These are phyloP conservation scores for Coprinopsis marcescibilis DNA, from an alignment of 768 basidiomycete genomes.

Conservation along the genomic window DNA sequence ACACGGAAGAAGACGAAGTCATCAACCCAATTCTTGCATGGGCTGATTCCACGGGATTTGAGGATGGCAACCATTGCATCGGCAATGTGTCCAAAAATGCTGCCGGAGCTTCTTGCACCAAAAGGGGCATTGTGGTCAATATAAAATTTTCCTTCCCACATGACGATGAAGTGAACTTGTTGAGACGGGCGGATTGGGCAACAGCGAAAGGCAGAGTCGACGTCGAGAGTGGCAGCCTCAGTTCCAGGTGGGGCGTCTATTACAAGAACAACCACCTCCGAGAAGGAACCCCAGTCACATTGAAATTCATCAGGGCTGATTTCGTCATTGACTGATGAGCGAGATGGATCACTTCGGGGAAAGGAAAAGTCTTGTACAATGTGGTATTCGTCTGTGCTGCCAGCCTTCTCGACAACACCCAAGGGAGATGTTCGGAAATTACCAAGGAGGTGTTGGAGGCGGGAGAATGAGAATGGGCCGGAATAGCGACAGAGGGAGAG, in stretches of 20 bases:
- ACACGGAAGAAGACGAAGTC: conserved; percentile 20
- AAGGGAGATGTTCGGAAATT: conserved; percentile 36
- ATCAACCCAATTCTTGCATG: conserved; percentile 24
- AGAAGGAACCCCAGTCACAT: conserved; percentile 19
- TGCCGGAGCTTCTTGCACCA: conserved; percentile 22
- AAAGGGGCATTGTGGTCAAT: conserved; percentile 26
- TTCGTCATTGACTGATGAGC: conserved; percentile 24
- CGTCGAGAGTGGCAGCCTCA: neutral
- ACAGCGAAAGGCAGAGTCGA: neutral
- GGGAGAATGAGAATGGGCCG: conserved; percentile 16
- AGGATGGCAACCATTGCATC: conserved; percentile 25
- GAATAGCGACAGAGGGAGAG: conserved; percentile 10
- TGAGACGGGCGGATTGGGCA: conserved; percentile 14
- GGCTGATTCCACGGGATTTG: neutral
- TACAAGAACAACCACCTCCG: conserved; percentile 8
- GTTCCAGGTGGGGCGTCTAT: conserved; percentile 24
- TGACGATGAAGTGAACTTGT: conserved; percentile 19
- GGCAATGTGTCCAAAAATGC: conserved; percentile 26
- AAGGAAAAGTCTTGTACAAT: conserved; percentile 31
- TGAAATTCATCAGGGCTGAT: conserved; percentile 26
- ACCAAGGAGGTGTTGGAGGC: conserved; percentile 29
- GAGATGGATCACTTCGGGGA: conserved; percentile 17
- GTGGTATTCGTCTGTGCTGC: conserved; percentile 16
- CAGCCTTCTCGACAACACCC: conserved; percentile 30
- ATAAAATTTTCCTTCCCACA: conserved; percentile 18